Base-by-base conservation (phyloP, 306 rosid species). In the Medicago lupulina region DNA sequence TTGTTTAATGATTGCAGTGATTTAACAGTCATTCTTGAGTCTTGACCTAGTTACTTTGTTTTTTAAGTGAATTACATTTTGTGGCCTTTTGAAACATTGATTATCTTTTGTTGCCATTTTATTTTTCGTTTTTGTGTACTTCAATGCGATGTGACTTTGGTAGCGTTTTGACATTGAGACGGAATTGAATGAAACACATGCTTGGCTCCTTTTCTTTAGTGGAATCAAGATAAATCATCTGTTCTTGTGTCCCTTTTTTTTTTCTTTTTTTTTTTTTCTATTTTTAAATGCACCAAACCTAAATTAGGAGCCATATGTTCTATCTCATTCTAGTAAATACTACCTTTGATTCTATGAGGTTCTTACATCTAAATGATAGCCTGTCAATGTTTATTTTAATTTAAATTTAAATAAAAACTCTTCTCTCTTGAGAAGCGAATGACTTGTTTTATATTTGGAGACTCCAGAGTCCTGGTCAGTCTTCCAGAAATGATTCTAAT, bases 351-450 rank as follows among this genome's bases (percentile, higher is more conserved):
- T 78, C 5, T 54, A 50, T 59, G 60, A n/a, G 51, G 7, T 67
- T 55, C 68, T 80, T 61, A 41, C 71, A 43, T 70, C 21, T 34
- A 41, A 19, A 16, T 75, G 71, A 46, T 44, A 21, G 43, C 51
- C 49, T 75, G 59, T 71, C 77, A 67, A 60, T 54, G 17, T 46
- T 46, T 31, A 31, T 3, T 62, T 71, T 44, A n/a, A n/a, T n/a
- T n/a, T n/a, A n/a, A 16, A 15, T 62, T 58, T 18, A 46, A 59
- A 49, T 64, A 47, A 62, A 62, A 39, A 36, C 59, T 46, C 12
- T 59, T 73, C 50, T 73, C 31, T 73, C 51, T 62, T 11, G 40
- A 21, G 59, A 43, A 68, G 74, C 1, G 53, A 47, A 47, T 15
- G 17, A 47, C 53, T 71, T 69, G 63, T 49, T 58, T 46, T 68